Evolutionary conservation across 2,329 filamentous ascomycete genomes (phyloP), one percentile per base, ranked within the genome.

Genomic region (Bertia moriformis): DNA sequence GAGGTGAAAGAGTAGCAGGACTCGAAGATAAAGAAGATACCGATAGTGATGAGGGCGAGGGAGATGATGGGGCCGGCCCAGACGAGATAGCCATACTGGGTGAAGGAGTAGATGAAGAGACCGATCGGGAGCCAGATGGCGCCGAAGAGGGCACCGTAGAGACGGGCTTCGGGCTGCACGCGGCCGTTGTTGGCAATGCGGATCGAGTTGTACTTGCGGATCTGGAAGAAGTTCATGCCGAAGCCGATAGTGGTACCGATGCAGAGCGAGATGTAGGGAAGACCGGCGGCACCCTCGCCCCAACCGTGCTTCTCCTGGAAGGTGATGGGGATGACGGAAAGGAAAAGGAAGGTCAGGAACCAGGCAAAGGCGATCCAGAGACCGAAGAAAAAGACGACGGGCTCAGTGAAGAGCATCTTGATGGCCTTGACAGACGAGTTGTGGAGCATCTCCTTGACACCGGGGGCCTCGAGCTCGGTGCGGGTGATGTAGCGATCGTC

Each of bases 301-400:
- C 67, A 71, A 44, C 65, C 65, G 27, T 60, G 61, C 57, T 70
- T 69, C 43, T 69, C 65, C 15, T 51, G 42, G 55, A 67, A 70
- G 27, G 63, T 66, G 50, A 67, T 66, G 13, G 62, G 60, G 43
- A 67, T 66, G 42, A 63, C 62, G 18, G 59, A 66, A 4, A 71
- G 54, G 61, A 71, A 71, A 39, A 70, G 58, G 58, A 70, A 71
- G 33, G 65, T 59, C 15, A 70, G 60, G 45, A 65, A 66, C 66
- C 66, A 71, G 46, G 63, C 63, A 50, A 69, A 69, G 14, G 57
- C 56, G 42, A 69, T 68, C 65, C 65, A 69, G 19, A 68, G 50
- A 40, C 66, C 66, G 36, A 48, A 47, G 24, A 44, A 42, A 20
- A 46, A 40, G 27, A 47, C 45, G 37, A 47, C 45, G 18, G 45